These are phyloP conservation scores for Septoria petroselini DNA, from an alignment of 2,329 filamentous ascomycete genomes.

Conservation along the genomic window DNA sequence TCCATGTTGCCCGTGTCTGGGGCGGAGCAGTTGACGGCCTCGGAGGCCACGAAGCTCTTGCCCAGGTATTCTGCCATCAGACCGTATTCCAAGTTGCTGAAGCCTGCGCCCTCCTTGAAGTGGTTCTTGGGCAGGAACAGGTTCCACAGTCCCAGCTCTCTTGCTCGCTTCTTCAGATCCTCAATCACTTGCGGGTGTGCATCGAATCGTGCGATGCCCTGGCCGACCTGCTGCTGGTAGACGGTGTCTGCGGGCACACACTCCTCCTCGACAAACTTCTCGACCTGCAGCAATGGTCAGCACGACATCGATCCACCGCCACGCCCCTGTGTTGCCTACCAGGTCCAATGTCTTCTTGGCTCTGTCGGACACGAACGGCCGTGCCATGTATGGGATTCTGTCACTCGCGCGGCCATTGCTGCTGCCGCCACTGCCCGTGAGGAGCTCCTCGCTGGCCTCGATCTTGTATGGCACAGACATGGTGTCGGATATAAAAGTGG, in stretches of 20 bases:
- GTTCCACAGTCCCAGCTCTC: constrained; percentile 88
- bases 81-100: constrained; percentile 93
- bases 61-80: constrained; percentile 96
- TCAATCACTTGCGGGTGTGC: constrained; percentile 78
- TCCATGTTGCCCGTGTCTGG: constrained; percentile 54
- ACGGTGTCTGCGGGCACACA: constrained; percentile 73
- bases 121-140: constrained; percentile 95
- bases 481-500: constrained; percentile 10
- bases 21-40: constrained; percentile 71
- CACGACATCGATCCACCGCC: not conserved
- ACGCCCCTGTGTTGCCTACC: constrained; percentile 41
- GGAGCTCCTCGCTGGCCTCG: constrained; percentile 36
- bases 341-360: constrained; percentile 81
- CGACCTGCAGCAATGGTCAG: constrained; percentile 48
- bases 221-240: constrained; percentile 73
- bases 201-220: constrained; percentile 70
- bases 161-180: constrained; percentile 81
- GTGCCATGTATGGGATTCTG: constrained; percentile 57
- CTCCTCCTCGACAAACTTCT: constrained; percentile 96
- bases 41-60: constrained; percentile 76
- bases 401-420: constrained; percentile 48
- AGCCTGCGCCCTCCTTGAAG: constrained; percentile 92
- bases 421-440: constrained; percentile 27
- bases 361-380: constrained; percentile 71
- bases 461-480: constrained; percentile 41